Conservation (phyloP, 1,284 basidiomycete species). For the Thecaphora thlaspeos region DNA sequence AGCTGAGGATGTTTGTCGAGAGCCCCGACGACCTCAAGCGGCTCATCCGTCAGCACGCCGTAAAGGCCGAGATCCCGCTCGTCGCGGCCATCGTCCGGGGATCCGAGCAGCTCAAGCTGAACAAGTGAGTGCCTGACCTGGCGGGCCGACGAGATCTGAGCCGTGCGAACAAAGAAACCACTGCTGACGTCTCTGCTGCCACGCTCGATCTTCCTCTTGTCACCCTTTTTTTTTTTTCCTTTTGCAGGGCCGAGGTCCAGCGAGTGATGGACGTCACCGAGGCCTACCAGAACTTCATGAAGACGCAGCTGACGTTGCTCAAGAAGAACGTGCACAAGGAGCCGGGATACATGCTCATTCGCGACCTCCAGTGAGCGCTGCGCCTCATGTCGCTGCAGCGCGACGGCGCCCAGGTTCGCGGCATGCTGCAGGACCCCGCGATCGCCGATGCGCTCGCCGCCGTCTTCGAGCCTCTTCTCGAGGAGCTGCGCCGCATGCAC, state of each 20-base stretch:
- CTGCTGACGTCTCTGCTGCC: no score
- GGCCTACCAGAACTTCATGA: constrained; percentile 44
- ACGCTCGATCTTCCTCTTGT: neutral
- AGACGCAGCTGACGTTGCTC: constrained; percentile 32
- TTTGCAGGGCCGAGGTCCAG: constrained; percentile 33
- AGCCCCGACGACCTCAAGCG: constrained; percentile 51
- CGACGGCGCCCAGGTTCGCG: constrained; percentile 52
- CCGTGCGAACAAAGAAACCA: no score
- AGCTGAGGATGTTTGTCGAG: constrained; percentile 49
- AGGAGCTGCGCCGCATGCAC: constrained; percentile 44
- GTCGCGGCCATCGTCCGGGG: constrained; percentile 54
- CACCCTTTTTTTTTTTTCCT: no score
- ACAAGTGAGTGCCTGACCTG: constrained; percentile 32
- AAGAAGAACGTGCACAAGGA: constrained; percentile 46
- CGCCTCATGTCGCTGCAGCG: constrained; percentile 48
- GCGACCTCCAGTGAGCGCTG: constrained; percentile 44
- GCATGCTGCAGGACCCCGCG: constrained; percentile 44
- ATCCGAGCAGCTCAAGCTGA: constrained; percentile 50
- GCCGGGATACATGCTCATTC: constrained; percentile 43
- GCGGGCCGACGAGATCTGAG: no score
- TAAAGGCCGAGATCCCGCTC: constrained; percentile 47
- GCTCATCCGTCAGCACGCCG: constrained; percentile 49
- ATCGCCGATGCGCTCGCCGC: constrained; percentile 39
- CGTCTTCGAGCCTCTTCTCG: constrained; percentile 48
- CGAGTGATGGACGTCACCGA: constrained; percentile 48